Evolutionary conservation across 139 green algal genomes (phyloP), one percentile per base, ranked within the genome.

Genomic region (Coelastrella sp.): DNA sequence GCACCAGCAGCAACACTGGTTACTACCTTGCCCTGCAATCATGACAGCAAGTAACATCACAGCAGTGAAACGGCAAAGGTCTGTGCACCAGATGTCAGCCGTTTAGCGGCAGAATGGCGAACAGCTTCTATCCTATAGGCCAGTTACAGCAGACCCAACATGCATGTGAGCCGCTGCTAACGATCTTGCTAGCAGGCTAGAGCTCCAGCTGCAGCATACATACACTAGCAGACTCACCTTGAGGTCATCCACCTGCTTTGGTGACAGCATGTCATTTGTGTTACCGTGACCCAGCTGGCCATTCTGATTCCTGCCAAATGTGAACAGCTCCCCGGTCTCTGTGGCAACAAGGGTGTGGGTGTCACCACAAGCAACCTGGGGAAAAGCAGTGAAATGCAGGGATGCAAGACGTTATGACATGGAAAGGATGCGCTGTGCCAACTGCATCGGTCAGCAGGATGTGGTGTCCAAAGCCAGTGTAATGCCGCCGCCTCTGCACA

Each of bases 271-370:
- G 87, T 98, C 96, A 8, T 95, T 74, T 5, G 88, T 95, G 88
- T 92, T 93, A 20, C 96, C 96, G 20, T 97, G 84, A 8, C 97
- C 97, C 54, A 99, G 94, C 94, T 99, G 97, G 11, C 97, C 97
- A 86, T 97, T 98, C 92, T 97, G 95, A 80, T 97, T 97, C 23
- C 92, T 88, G 19, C 94, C 95, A 93, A 98, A 98, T 22, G 91
- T 80, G 73, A 92, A 97, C 23, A 98, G 87, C 73, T 95, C 87
- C 7, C 96, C 97, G 2, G 66, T 84, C 0, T 83, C 80, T 3
- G 90, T 95, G 20, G 96, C 77, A 20, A 95, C 96, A 54, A 99
- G 90, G 16, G 97, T 98, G 93, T 99, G 97, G 8, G 96, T 98
- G 94, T 99, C 97, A 10, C 97, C 97, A 83, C 97, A 99, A 5